Base-by-base conservation (phyloP, 164 flowering plant species). In the Tinospora cordifolia region DNA sequence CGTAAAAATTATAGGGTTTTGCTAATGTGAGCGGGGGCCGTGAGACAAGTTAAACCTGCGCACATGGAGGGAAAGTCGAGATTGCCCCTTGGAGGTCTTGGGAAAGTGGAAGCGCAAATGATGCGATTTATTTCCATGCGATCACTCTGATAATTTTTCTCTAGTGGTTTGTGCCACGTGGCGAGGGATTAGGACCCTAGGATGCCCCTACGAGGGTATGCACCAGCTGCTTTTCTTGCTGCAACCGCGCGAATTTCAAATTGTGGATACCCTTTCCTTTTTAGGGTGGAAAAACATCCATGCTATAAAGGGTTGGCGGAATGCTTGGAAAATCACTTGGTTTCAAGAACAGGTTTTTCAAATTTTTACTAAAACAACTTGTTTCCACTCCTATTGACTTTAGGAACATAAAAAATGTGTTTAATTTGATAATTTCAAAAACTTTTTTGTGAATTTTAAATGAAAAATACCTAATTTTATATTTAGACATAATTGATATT, bases 1-100 rank as follows among this genome's bases (percentile, higher is more conserved):
- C 22, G 66, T 44, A 24, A 71, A 59, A 6, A 19, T 59, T 59
- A 19, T 69, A 69, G 73, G 73, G 66, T 71, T 71, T 71, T 47
- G 67, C 67, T 71, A 63, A 47, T 10, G 49, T 63, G 21, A 59
- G 46, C 73, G 26, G 68, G 2, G 26, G n/a, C 6, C 4, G 68
- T 63, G 67, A 12, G 14, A 11, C 46, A 11, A 40, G 26, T 38
- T 54, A 57, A 69, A 30, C 11, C 34, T 36, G 40, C 71, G 64
- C 71, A 40, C 21, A 47, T 12, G 62, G 12, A 0, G 14, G 36
- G 11, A 24, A 24, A 24, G 30, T 24, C 63, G 25, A 60, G 2
- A 60, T 10, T 60, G 63, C 34, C 19, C 36, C 17, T 60, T 4
- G 36, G 10, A 21, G 22, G 19, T 51, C 9, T 9, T 5, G 3